Base-by-base conservation (phyloP, 2,329 filamentous ascomycete genomes). In the Aspergillus glaucus region DNA sequence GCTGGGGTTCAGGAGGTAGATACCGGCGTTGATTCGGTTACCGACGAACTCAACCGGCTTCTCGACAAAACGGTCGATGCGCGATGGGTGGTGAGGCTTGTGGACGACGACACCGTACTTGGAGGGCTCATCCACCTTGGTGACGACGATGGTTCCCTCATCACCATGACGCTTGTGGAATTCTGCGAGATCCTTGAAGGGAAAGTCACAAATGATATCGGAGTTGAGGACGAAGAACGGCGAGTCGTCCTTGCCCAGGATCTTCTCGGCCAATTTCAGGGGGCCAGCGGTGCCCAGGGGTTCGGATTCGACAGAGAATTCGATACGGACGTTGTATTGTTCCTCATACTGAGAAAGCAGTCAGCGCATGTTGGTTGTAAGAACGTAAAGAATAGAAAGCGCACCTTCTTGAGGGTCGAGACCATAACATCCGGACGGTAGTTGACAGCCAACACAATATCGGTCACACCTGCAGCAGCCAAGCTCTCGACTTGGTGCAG, bases 221-320 rank as follows among this genome's bases (percentile, higher is more conserved):
- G 90, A 94, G 80, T 98, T 98, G 62, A 98, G 85, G 47, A 98
- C 93, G 73, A 98, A 97, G 79, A 97, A 97, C 48, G 93, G 93
- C 21, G 82, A 78, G 70, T 96, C 88, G 68, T 96, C 91, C 77
- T 97, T 97, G 68, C 81, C 87, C 48, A 98, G 81, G 61, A 92
- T 90, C 67, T 86, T 82, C 75, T 96, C 92, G 51, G 92, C 92
- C 55, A 98, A 84, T 79, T 97, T 98, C 60, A 98, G 78, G 54
- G 92, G 93, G 49, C 92, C 92, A 57, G 92, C 92, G 50, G 92
- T 98, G 63, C 93, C 92, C 51, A 98, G 82, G 54, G 92, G 92
- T 74, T 98, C 92, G 49, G 85, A 86, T 77, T 98, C 92, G 75
- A 98, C 87, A 47, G 91, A 96, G 79, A 97, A 96, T 65, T 90